These are phyloP conservation scores for Didymella arachidicola DNA, from an alignment of 2,329 filamentous ascomycete species.

Conservation along the genomic window DNA sequence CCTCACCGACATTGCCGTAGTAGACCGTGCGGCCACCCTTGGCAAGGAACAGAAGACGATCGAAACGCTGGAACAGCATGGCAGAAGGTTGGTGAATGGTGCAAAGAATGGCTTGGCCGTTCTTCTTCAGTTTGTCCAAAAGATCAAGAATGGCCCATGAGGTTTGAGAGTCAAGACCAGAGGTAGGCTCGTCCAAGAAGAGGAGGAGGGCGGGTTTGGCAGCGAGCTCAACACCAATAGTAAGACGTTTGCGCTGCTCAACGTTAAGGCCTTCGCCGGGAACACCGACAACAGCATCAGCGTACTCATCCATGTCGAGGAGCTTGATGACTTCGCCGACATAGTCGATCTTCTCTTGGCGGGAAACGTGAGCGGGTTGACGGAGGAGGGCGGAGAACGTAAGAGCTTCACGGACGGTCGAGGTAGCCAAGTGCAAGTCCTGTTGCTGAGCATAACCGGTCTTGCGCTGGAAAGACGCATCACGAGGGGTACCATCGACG, in stretches of 20 bases:
- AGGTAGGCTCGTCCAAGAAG: constrained; percentile 95
- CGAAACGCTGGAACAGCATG: constrained; percentile 91
- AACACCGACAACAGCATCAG: constrained; percentile 88
- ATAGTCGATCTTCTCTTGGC: constrained; percentile 81
- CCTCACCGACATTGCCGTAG: constrained; percentile 79
- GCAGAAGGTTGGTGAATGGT: constrained; percentile 98
- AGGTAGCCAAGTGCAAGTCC: constrained; percentile 84
- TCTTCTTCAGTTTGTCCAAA: constrained; percentile 86
- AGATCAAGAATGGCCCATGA: constrained; percentile 91
- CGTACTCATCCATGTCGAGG: constrained; percentile 87
- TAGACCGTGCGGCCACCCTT: constrained; percentile 81
- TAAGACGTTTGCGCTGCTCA: constrained; percentile 77
- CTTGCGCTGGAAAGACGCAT: constrained; percentile 87
- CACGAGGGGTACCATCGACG: constrained; percentile 76
- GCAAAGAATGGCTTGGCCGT: constrained; percentile 85
- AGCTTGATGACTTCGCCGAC: constrained; percentile 91
- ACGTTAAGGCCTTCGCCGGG: constrained; percentile 79
- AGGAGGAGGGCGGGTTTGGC: constrained; percentile 89
- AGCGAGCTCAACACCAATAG: constrained; percentile 94
- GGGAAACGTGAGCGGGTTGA: constrained; percentile 77
- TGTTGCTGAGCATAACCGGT: constrained; percentile 94
- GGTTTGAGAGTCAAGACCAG: constrained; percentile 90
- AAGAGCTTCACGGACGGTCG: constrained; percentile 87
- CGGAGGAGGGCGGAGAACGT: constrained; percentile 85
- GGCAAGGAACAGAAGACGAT: constrained; percentile 78